Conservation (phyloP, 1,284 basidiomycete genomes). For the Ceratobasidium papillatum region DNA sequence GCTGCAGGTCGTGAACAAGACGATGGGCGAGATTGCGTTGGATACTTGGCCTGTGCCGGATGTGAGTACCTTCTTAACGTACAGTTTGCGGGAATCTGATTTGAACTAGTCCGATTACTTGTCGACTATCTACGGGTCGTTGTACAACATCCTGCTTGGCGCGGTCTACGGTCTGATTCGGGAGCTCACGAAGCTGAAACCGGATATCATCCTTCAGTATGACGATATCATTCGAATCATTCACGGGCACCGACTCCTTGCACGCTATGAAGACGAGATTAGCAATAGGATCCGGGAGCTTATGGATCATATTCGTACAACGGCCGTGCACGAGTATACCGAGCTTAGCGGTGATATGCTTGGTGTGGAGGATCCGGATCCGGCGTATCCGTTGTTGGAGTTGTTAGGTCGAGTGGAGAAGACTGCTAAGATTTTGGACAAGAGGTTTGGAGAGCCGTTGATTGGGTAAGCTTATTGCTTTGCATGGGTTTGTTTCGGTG, state of each 20-base stretch:
- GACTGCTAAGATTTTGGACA: slow-evolving; percentile 80
- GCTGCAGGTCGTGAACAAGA: slow-evolving; percentile 74
- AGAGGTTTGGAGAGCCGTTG: slow-evolving; percentile 83
- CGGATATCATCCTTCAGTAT: slow-evolving; percentile 69
- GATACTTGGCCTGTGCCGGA: slow-evolving; percentile 85
- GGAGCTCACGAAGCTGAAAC: slow-evolving; percentile 73
- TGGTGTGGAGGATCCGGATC: slow-evolving; percentile 65
- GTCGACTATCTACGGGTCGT: slow-evolving; percentile 67
- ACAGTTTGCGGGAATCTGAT: background rate
- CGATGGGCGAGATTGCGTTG: slow-evolving; percentile 72
- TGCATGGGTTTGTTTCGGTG: slow-evolving; percentile 6
- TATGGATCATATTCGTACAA: slow-evolving; percentile 70
- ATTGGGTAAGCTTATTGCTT: slow-evolving; percentile 65
- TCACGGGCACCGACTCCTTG: slow-evolving; percentile 71
- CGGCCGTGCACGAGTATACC: slow-evolving; percentile 75
- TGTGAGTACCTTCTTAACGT: slow-evolving; percentile 60
- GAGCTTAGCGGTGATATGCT: slow-evolving; percentile 68
- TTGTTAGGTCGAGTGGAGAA: slow-evolving; percentile 93
- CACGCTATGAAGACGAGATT: slow-evolving; percentile 72
- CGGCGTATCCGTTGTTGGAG: slow-evolving; percentile 78
- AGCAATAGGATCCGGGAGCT: slow-evolving; percentile 72
- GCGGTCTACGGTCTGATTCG: slow-evolving; percentile 88
- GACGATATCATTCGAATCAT: slow-evolving; percentile 76
- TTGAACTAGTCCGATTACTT: slow-evolving; percentile 67
- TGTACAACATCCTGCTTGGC: slow-evolving; percentile 90